phyloP scores from a whole-genome alignment of 2,329 filamentous ascomycete species.

The Magnaporthiopsis poae region DNA sequence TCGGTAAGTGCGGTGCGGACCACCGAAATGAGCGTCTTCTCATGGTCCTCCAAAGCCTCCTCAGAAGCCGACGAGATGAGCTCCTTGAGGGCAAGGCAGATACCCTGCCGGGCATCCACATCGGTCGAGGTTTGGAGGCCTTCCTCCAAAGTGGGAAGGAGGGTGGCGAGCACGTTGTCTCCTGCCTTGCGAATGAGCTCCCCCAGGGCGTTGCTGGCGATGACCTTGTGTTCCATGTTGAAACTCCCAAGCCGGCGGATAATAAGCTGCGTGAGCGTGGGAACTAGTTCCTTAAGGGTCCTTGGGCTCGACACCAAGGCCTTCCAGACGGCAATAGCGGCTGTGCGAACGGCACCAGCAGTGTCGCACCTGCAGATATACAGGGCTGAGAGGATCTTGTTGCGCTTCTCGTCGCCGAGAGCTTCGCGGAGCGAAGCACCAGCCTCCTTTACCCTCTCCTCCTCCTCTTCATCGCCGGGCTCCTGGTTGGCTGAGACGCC shows the following conservation, averaged over 20 bases:
- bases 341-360: slow-evolving; percentile 77
- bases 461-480: slow-evolving; percentile 64
- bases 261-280: slow-evolving; percentile 86
- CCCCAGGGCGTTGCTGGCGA: slow-evolving; percentile 91
- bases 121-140: slow-evolving; percentile 81
- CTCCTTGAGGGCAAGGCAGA: slow-evolving; percentile 90
- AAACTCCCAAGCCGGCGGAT: slow-evolving; percentile 88
- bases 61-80: slow-evolving; percentile 80
- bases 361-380: slow-evolving; percentile 98
- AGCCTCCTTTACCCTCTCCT: slow-evolving; percentile 68
- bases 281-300: slow-evolving; percentile 88
- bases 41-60: slow-evolving; percentile 85
- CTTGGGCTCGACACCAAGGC: slow-evolving; percentile 83
- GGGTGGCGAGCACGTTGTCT: slow-evolving; percentile 76
- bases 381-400: slow-evolving; percentile 91
- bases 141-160: slow-evolving; percentile 86
- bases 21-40: slow-evolving; percentile 88
- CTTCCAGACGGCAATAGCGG: slow-evolving; percentile 92
- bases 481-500: slow-evolving; percentile 66
- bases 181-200: slow-evolving; percentile 96
- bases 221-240: slow-evolving; percentile 97
- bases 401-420: slow-evolving; percentile 88
- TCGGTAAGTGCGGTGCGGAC: slow-evolving; percentile 89
- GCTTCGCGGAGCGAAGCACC: slow-evolving; percentile 88
- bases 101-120: slow-evolving; percentile 88